Evolutionary conservation across 1,284 basidiomycete species (phyloP), one percentile per base, ranked within the genome.

Genomic region (Takashimella koratensis): DNA sequence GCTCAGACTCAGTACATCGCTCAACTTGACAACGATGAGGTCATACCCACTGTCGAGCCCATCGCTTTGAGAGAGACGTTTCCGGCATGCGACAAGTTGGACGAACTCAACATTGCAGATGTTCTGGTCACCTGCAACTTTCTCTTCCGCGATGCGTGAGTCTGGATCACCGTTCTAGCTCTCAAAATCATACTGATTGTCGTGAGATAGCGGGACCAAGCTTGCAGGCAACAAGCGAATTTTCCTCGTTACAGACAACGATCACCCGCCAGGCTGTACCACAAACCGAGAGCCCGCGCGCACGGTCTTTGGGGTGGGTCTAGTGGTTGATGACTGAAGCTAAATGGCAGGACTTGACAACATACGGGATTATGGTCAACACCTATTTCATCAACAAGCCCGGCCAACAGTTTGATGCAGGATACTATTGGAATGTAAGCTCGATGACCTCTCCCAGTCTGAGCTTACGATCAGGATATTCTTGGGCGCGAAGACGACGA

Each of bases 181-280:
- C n/a, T 3, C 44, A 22, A 20, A 2, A 51, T 43, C 58, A 64
- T 45, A 63, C 43, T 1, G n/a, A n/a, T n/a, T n/a, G n/a, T n/a
- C n/a, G n/a, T n/a, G n/a, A 27, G 41, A 42, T 59, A 92, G 90
- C 13, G 74, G 90, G 82, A 51, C 88, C 84, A 71, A 70, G 54
- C 46, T 77, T 65, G 87, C 86, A 0, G 90, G 91, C 1, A 85
- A 86, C 27, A 94, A 95, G 68, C 85, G 94, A 8, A 83, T 98
- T 1, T 97, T 98, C 68, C 80, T 93, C 47, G 87, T 98, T 46
- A 98, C 95, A 0, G 87, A 98, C 69, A 85, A 93, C 59, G 95
- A 97, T 67, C 75, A 84, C 51, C 86, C 86, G 1, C 54, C 59
- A 5, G 65, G 66, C 23, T 58, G 58, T 21, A 41, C 54, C 6